Evolutionary conservation across 495 filamentous ascomycete species (phyloP).

Genomic region (Pyrenula aspistea): DNA sequence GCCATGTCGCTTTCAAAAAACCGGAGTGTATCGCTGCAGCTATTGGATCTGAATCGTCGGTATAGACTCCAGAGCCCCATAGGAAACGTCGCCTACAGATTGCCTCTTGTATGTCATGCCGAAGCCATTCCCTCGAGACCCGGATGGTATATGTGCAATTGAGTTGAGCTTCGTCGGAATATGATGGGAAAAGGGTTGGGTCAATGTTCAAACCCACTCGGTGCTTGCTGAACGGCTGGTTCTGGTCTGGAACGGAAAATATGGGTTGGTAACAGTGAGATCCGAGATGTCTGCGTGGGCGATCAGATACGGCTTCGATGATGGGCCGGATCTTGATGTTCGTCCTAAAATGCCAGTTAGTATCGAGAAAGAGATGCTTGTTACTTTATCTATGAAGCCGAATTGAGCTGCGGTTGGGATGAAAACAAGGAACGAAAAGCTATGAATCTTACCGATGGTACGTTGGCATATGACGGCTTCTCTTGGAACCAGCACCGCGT

Average conservation of each 20-base stretch:
- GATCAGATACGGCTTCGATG: constrained; percentile 53
- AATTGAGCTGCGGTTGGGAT: too few species aligned
- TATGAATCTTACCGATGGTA: neutral
- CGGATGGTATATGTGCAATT: constrained; percentile 87
- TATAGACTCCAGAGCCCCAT: constrained; percentile 92
- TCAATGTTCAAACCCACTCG: constrained; percentile 58
- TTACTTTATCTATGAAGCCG: too few species aligned
- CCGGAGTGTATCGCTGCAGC: constrained; percentile 90
- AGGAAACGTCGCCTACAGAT: constrained; percentile 66
- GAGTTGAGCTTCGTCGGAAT: constrained; percentile 53
- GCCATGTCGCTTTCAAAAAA: constrained; percentile 82
- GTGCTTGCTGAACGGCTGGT: constrained; percentile 32
- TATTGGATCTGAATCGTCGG: constrained; percentile 87
- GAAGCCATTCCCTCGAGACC: constrained; percentile 69
- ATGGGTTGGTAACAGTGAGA: constrained; percentile 46
- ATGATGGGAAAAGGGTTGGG: constrained; percentile 64
- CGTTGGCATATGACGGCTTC: neutral
- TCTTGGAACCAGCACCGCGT: neutral
- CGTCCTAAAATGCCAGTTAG: neutral
- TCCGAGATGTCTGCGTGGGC: constrained; percentile 72
- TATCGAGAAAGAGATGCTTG: too few species aligned
- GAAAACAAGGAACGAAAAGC: too few species aligned
- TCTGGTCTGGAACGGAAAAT: constrained; percentile 33
- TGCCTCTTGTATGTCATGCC: constrained; percentile 54
- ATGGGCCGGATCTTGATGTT: constrained; percentile 51